Percentiles rank a stretch among this genome's conserved stretches.
These are phyloP conservation scores for Fraxinus excelsior DNA, from an alignment of 257 asterid genomes.

Conservation along the genomic window DNA sequence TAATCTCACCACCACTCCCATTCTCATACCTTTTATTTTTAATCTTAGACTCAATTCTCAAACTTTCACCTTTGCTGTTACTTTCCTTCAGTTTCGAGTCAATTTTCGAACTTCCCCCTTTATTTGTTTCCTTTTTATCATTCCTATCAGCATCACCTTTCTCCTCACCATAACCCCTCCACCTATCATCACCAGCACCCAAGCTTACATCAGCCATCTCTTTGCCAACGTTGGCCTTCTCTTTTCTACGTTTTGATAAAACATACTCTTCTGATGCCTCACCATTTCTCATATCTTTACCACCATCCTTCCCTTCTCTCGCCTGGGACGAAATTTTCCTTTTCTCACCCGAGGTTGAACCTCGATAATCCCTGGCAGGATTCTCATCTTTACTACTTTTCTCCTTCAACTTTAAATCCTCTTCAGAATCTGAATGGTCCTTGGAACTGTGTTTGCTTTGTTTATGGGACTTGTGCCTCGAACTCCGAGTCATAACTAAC, in stretches of 20 bases:
- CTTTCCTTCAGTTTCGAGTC: constrained; percentile 63
- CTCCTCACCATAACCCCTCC: constrained; percentile 76
- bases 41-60: constrained; percentile 54
- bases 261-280: constrained; percentile 70
- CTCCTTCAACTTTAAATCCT: constrained; percentile 72
- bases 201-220: not conserved
- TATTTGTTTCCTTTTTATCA: constrained; percentile 47
- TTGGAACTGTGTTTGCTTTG: constrained; percentile 84
- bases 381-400: constrained; percentile 51
- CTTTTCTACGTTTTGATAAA: constrained; percentile 80
- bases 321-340: constrained; percentile 64
- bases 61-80: constrained; percentile 50
- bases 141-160: constrained; percentile 48
- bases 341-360: constrained; percentile 83
- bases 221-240: constrained; percentile 42
- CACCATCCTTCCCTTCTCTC: constrained; percentile 59
- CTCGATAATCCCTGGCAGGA: constrained; percentile 52
- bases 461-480: constrained; percentile 90
- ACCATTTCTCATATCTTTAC: constrained; percentile 71
- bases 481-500: constrained; percentile 76
- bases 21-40: constrained; percentile 69
- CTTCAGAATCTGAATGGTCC: constrained; percentile 88
- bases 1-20: constrained; percentile 56
- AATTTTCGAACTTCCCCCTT: constrained; percentile 48
- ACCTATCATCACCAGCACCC: constrained; percentile 60